A percentile compares a stretch with the other conserved stretches of the same genome.
Evolutionary conservation across 129 eudicot species (phyloP).

Genomic region (Ambrosia trifida): DNA sequence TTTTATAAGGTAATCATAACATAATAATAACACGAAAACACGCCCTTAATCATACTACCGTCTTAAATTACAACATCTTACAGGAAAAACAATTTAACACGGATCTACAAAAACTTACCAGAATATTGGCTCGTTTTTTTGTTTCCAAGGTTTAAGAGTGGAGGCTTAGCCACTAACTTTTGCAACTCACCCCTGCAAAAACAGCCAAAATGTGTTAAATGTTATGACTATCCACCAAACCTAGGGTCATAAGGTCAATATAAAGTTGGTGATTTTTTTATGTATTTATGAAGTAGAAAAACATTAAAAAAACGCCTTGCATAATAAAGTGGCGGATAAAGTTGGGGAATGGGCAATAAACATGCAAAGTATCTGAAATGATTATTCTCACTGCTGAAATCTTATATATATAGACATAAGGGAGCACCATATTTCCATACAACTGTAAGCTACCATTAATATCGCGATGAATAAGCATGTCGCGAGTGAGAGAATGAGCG

Average conservation of each 20-base stretch:
- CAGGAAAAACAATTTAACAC: slow-evolving; percentile 30
- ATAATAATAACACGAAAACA: slow-evolving; percentile 4
- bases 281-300: not conserved
- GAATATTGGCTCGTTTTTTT: slow-evolving; percentile 9
- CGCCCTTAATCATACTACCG: not conserved
- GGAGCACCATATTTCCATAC: slow-evolving; percentile 31
- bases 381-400: slow-evolving; percentile 21
- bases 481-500: slow-evolving; percentile 28
- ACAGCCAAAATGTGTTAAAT: slow-evolving; percentile 20
- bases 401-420: slow-evolving; percentile 35
- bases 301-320: slow-evolving; percentile 11
- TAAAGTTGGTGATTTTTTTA: not conserved
- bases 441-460: not conserved
- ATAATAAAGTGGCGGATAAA: slow-evolving; percentile 33
- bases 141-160: not conserved
- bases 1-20: slow-evolving; percentile 15
- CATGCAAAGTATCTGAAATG: slow-evolving; percentile 25
- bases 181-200: slow-evolving; percentile 37
- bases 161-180: slow-evolving; percentile 2
- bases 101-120: slow-evolving; percentile 34
- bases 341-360: slow-evolving; percentile 6
- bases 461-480: slow-evolving; percentile 29
- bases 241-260: slow-evolving; percentile 36
- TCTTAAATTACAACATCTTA: not conserved
- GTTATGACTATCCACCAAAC: slow-evolving; percentile 25